A percentile compares a stretch with the other conserved stretches of the same genome.
These are phyloP conservation scores for Aspergillus sp. DNA, from an alignment of 2,329 filamentous ascomycete species.

Conservation along the genomic window DNA sequence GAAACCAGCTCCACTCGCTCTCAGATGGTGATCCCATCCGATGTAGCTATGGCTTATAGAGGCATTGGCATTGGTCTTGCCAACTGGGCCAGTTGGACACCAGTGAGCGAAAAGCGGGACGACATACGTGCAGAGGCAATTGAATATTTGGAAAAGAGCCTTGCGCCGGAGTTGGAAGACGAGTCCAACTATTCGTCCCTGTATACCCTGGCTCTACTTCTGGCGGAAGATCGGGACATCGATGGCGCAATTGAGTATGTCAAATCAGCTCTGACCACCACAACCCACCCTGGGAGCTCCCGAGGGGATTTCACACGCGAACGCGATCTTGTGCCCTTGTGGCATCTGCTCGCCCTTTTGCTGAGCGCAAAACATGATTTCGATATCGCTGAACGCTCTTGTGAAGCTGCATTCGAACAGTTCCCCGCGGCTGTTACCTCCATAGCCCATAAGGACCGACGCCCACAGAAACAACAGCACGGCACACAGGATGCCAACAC, in stretches of 20 bases:
- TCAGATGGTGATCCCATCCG: conserved; percentile 52
- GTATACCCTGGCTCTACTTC: conserved; percentile 77
- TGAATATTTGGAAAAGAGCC: conserved; percentile 68
- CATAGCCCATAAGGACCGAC: conserved; percentile 60
- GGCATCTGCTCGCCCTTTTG: conserved; percentile 86
- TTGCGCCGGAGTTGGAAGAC: conserved; percentile 64
- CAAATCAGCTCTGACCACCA: conserved; percentile 68
- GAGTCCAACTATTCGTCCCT: conserved; percentile 70
- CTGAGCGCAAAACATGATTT: conserved; percentile 86
- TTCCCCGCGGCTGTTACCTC: conserved; percentile 70
- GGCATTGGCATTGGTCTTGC: conserved; percentile 83
- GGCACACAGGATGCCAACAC: conserved; percentile 16
- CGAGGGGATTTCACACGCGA: conserved; percentile 32
- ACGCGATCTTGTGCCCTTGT: conserved; percentile 69
- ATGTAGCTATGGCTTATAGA: conserved; percentile 72
- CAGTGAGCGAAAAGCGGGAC: conserved; percentile 67
- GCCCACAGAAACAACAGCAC: conserved; percentile 25
- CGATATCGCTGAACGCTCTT: conserved; percentile 73
- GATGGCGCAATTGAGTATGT: conserved; percentile 76
- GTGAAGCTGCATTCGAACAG: conserved; percentile 87
- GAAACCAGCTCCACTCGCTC: conserved; percentile 15
- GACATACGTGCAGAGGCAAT: conserved; percentile 77
- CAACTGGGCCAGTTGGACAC: conserved; percentile 81
- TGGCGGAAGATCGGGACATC: conserved; percentile 82
- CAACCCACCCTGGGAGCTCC: conserved; percentile 27